Evolutionary conservation across 1,139 yeast genomes (phyloP), one percentile per base, ranked within the genome.

Genomic region (Blastobotrys illinoisensis): DNA sequence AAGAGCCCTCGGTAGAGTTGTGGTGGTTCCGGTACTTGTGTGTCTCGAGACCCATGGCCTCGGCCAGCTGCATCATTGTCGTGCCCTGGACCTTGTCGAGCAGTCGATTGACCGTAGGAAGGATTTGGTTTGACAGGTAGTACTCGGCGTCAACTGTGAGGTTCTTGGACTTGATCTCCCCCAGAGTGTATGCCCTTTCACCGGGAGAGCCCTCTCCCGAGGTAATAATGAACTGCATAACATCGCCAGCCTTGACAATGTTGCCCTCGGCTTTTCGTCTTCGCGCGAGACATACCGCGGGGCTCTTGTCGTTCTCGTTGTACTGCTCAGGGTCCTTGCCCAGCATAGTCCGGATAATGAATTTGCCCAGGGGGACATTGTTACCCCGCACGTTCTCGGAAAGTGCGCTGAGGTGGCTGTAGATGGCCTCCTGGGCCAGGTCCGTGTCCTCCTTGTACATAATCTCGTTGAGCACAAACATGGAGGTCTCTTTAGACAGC

Each of bases 261-360:
- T 89, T 91, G 43, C 98, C 98, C 61, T 82, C 83, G 9, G 79
- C 81, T 60, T 88, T 77, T 69, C 89, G 77, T 62, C 95, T 79
- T 58, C 88, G 75, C 0, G 98, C 99, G 45, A 90, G 97, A 68
- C 86, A 95, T 13, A 95, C 97, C 32, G 91, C 90, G 1, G 99
- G 97, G 91, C 88, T 87, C 64, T 87, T 86, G 16, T 53, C 53
- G n/a, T 52, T 44, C 21, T 90, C 95, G 18, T 63, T 66, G 58
- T 75, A 75, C 44, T 67, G 71, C 44, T 62, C 62, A 7, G 78
- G 77, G 36, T 72, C 70, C 60, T 74, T 76, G 28, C 76, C 70
- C 44, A 75, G 68, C 62, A 69, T 70, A 52, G 71, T 74, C 52
- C 73, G 65, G 47, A 72, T 71, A 46, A 71, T 59, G 5, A 76